Percentiles rank a stretch among this genome's conserved stretches.
phyloP scores from a whole-genome alignment of 306 rosid species.

The Dalbergia oliveri region DNA sequence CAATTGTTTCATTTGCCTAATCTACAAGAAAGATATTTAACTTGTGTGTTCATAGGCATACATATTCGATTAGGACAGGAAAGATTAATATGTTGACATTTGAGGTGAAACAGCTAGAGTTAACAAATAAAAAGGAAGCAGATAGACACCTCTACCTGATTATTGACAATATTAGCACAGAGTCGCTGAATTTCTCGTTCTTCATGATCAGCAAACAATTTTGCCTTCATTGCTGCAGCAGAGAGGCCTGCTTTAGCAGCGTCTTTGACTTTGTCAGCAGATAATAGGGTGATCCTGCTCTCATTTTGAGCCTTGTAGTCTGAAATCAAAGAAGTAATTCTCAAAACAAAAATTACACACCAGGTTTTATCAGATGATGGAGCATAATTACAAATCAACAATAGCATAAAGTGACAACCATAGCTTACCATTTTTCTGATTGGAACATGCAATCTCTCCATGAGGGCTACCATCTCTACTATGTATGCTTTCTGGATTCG shows the following conservation, averaged over 20 bases:
- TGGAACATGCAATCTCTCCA: conserved; percentile 67
- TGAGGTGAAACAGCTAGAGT: conserved; percentile 14
- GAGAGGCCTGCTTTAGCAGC: conserved; percentile 96
- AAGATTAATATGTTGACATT: conserved; percentile 25
- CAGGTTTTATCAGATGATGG: conserved; percentile 1
- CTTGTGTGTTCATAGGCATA: not conserved
- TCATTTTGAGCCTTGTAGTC: conserved; percentile 76
- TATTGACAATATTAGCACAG: conserved; percentile 91
- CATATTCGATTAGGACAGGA: conserved; percentile 5
- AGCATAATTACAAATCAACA: conserved; percentile 3
- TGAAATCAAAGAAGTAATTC: conserved; percentile 50
- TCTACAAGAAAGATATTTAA: not conserved
- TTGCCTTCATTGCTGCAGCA: conserved; percentile 97
- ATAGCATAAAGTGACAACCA: conserved; percentile 36
- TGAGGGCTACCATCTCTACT: conserved; percentile 67
- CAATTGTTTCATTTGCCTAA: not conserved
- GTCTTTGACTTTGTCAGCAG: conserved; percentile 79
- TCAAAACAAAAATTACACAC: conserved; percentile 36
- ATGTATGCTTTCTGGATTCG: conserved; percentile 62
- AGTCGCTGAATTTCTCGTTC: conserved; percentile 99
- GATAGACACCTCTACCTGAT: conserved; percentile 68
- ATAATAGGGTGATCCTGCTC: conserved; percentile 63
- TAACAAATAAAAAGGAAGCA: no score
- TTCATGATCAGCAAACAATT: conserved; percentile 96
- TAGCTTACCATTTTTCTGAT: conserved; percentile 72